phyloP scores from a whole-genome alignment of 768 basidiomycete species.

The Leccinum pellstonianum region DNA sequence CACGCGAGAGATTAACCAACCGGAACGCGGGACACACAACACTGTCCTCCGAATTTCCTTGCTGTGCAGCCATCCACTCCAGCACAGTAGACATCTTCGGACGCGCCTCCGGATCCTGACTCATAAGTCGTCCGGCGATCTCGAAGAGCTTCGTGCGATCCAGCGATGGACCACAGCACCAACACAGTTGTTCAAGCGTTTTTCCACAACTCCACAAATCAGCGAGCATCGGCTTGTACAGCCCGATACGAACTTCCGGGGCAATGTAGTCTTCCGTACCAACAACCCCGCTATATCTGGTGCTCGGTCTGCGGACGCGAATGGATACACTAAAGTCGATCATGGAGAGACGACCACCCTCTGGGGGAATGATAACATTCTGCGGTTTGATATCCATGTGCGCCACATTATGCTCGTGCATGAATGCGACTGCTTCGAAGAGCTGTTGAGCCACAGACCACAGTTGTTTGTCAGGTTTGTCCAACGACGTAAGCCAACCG shows the following conservation, averaged over 20 bases:
- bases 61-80: no score
- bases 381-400: constrained; percentile 18
- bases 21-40: no score
- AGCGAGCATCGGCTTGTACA: constrained; percentile 1
- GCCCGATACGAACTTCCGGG: not conserved
- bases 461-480: not conserved
- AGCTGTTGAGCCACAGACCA: constrained; percentile 3
- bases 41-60: no score
- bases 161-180: no score
- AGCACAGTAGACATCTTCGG: no score
- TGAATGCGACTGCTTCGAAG: constrained; percentile 6
- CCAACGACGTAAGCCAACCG: not conserved
- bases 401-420: constrained; percentile 17
- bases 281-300: not conserved
- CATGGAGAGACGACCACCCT: not conserved
- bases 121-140: no score
- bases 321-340: not conserved
- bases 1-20: no score
- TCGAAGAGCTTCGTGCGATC: no score
- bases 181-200: not conserved
- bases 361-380: not conserved
- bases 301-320: not conserved
- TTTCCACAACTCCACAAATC: constrained; percentile 6
- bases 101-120: no score
- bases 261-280: constrained; percentile 1